Base-by-base conservation (phyloP, 192 early-diverging fungal species). In the Rhizoclosmatium globosum region DNA sequence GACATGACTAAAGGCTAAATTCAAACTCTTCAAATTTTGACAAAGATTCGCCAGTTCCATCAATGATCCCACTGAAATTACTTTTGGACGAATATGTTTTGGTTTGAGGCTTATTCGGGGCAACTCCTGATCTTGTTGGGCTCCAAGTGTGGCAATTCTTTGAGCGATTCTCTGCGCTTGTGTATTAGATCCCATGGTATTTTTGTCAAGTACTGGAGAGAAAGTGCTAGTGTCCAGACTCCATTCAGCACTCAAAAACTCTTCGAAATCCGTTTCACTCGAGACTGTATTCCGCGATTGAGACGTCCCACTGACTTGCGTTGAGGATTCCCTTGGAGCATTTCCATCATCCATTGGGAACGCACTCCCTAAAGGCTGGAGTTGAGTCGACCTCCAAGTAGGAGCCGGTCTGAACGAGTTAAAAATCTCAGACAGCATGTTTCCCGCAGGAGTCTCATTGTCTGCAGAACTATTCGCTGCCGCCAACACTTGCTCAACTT, bases 21-120 rank as follows among this genome's bases (percentile, higher is more conserved):
- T 71, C 46, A 71, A 42, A 38, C 48, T 56, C 41, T 56, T 71
- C 47, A 71, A 48, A 17, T 56, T 56, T 13, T 45, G 69, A 46
- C 69, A 71, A 38, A 9, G n/a, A 15, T 11, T 57, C 6, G 69
- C 46, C 23, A 71, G 47, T 6, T 56, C 44, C n/a, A n/a, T 15
- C 19, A 71, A 46, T 6, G 69, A 71, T 21, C 48, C 11, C 13
- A 48, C 47, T 23, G 48, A 47, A n/a, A 71, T 48, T 13, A 39
- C 4, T 23, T 64, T 64, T 11, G 3, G 1, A 21, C 19, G 62
- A 53, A 17, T 17, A 53, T 7, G 9, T 53, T 17, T 53, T 13
- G 17, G 17, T 7, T 53, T 13, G 9, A 17, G 17, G 50, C 50
- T 7, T 17, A 53, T 17, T 53, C 9, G 6, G 9, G 50, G 50